Evolutionary conservation across 2,329 filamentous ascomycete species (phyloP), one percentile per base, ranked within the genome.

Genomic region (Cladosporium phlei): DNA sequence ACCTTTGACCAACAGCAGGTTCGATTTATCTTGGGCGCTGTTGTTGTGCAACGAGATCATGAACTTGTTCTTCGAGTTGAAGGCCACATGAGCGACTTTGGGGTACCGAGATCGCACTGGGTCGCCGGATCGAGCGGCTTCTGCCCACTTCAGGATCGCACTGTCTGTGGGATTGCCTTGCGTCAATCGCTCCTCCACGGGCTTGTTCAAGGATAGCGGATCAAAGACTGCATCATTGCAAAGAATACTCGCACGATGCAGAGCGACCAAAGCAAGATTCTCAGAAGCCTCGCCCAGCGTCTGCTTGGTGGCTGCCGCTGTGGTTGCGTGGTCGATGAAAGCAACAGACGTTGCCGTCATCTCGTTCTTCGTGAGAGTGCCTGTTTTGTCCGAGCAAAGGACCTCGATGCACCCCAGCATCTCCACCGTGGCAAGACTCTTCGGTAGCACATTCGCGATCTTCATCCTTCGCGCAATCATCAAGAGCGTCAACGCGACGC

Each of bases 51-150:
- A 52, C 20, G 66, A 70, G n/a, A 74, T 60, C 69, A 74, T 73
- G 62, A 67, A 74, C 47, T 75, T 75, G 55, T 72, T 74, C 57
- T 72, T 74, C 12, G 70, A 74, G 58, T 75, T 75, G 63, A 75
- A 75, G 0, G 73, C 69, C 4, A 75, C 64, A 39, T 73, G 64
- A 32, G 69, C 70, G 4, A 66, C 45, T 1, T 67, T 52, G 2
- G 54, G 56, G 21, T 53, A 52, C 2, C 52, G 34, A 24, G 39
- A 33, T 9, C 28, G 28, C 14, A 45, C 45, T 20, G 38, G 32
- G 2, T 53, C 34, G 11, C 14, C 20, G 45, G 51, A 27, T 12
- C 30, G 46, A 7, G 39, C 2, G 2, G 45, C 49, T 5, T 67
- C 63, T 1, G 67, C 66, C 21, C 72, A 70, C 4, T 67, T 61